Conservation (phyloP, 2,329 filamentous ascomycete species). For the Colletotrichum costaricense region DNA sequence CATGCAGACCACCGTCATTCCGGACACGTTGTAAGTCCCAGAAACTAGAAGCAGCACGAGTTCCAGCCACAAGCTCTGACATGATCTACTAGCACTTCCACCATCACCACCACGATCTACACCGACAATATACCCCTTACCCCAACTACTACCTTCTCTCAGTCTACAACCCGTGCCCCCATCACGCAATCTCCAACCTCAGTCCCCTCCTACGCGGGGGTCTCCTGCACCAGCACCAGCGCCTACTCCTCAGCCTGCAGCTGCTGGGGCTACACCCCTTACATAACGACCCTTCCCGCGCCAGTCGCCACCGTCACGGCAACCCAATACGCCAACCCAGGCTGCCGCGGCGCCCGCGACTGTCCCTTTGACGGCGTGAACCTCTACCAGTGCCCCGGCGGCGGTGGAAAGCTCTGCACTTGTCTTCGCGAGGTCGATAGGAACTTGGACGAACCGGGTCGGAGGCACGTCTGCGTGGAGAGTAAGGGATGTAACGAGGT, state of each 20-base stretch:
- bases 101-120: conserved; percentile 5
- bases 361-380: conserved; percentile 14
- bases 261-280: conserved; percentile 55
- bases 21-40: conserved; percentile 1
- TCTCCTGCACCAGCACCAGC: conserved; percentile 48
- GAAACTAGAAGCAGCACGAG: too few species aligned
- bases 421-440: conserved; percentile 10
- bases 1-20: conserved; percentile 18
- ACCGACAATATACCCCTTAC: background rate
- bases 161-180: conserved; percentile 39
- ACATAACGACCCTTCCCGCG: conserved; percentile 47
- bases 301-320: conserved; percentile 53
- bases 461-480: conserved; percentile 13
- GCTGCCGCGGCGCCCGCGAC: background rate
- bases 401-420: conserved; percentile 1
- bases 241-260: conserved; percentile 55
- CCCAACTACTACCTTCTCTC: background rate
- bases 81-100: conserved; percentile 10
- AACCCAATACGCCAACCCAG: conserved; percentile 39
- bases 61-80: background rate
- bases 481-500: background rate
- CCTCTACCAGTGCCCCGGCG: conserved; percentile 9
- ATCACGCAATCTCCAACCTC: background rate
- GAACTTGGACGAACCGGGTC: background rate
- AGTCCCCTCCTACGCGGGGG: conserved; percentile 38